Conservation (phyloP, 331 rosid species). For the Pyracantha coccinea region DNA sequence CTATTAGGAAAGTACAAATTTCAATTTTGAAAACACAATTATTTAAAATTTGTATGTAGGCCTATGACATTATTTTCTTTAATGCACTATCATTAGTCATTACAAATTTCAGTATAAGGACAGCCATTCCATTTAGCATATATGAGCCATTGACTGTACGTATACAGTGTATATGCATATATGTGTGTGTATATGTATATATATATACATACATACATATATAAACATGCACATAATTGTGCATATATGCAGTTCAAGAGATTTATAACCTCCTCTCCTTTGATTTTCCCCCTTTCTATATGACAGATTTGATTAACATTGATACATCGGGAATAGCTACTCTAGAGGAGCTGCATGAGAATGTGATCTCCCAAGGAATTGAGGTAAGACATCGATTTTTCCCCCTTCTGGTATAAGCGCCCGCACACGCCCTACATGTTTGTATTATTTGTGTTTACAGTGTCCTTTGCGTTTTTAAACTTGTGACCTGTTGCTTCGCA, state of each 20-base stretch:
- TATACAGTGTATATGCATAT: not conserved
- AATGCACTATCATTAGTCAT: too few species aligned
- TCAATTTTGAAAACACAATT: not conserved
- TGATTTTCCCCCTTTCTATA: not conserved
- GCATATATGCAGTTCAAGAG: not conserved
- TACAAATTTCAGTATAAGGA: too few species aligned
- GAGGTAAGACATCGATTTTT: constrained; percentile 24
- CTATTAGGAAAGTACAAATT: not conserved
- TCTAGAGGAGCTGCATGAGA: constrained; percentile 45
- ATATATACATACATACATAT: too few species aligned
- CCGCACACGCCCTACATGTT: too few species aligned
- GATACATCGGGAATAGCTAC: constrained; percentile 65
- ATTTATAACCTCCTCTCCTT: not conserved
- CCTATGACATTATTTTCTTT: not conserved
- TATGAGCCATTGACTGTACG: not conserved
- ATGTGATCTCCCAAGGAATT: constrained; percentile 38
- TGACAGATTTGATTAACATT: constrained; percentile 47
- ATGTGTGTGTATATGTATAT: too few species aligned
- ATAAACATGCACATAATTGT: not conserved
- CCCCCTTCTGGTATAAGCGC: not conserved
- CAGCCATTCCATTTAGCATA: too few species aligned
- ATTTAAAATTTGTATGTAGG: not conserved
- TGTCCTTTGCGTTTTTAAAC: not conserved
- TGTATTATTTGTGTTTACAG: too few species aligned
- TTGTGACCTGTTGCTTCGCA: not conserved